phyloP scores from a whole-genome alignment of 2,329 filamentous ascomycete genomes.

The Paraconiothyrium brasiliense region DNA sequence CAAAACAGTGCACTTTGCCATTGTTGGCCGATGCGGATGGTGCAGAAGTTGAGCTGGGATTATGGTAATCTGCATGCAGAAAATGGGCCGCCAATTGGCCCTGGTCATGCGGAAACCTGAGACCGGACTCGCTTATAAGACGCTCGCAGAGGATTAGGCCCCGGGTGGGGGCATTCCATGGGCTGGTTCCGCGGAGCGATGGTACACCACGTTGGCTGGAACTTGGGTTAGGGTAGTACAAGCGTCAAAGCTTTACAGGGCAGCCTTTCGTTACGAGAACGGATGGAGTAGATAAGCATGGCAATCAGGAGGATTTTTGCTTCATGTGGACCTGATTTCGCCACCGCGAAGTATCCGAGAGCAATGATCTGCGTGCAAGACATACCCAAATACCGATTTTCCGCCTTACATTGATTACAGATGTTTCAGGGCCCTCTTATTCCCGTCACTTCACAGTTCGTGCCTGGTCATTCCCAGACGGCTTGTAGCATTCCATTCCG shows the following conservation, averaged over 20 bases:
- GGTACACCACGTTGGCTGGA: background rate
- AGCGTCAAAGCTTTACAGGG: background rate
- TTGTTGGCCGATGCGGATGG: background rate
- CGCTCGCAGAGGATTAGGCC: background rate
- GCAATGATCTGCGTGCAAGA: background rate
- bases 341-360: background rate
- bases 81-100: background rate
- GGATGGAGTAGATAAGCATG: background rate
- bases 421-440: background rate
- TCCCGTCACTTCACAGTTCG: background rate
- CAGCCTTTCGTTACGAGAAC: background rate
- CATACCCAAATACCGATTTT: background rate
- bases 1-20: background rate
- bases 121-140: background rate
- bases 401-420: background rate
- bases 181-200: background rate
- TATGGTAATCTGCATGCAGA: constrained; percentile 2
- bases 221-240: background rate
- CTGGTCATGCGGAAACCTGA: constrained; percentile 13
- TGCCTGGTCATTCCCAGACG: background rate
- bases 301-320: background rate
- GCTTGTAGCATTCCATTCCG: background rate
- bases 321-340: background rate
- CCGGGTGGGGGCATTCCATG: background rate
- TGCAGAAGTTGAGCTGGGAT: background rate